Percentiles rank a stretch among this genome's conserved stretches.
Conservation (phyloP, 1,284 basidiomycete species). For the Tremellales sp. region DNA sequence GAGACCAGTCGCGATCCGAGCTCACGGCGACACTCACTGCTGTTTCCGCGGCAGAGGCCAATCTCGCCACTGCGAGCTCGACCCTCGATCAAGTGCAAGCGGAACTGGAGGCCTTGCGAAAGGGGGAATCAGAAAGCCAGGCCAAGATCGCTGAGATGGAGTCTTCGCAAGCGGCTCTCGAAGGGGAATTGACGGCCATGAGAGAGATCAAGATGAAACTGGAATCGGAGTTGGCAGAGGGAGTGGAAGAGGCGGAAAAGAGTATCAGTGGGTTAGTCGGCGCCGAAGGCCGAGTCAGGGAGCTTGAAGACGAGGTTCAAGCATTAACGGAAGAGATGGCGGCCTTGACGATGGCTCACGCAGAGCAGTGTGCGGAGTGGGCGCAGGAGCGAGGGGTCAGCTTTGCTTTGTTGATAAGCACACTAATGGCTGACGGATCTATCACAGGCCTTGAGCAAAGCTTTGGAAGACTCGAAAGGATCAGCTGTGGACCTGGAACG, state of each 20-base stretch:
- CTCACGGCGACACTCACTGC: too few relatives aligned
- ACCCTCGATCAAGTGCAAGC: constrained; percentile 18
- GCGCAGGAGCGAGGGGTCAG: constrained; percentile 10
- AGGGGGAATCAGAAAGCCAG: constrained; percentile 7
- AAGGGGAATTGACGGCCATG: constrained; percentile 5
- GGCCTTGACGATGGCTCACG: constrained; percentile 6
- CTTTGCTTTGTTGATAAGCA: not conserved
- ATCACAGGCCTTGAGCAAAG: constrained; percentile 13
- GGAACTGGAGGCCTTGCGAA: constrained; percentile 11
- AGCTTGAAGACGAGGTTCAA: constrained; percentile 24
- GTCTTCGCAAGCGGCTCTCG: constrained; percentile 6
- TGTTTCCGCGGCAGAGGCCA: not conserved
- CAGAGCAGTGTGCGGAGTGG: constrained; percentile 7
- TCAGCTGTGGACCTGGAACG: constrained; percentile 12
- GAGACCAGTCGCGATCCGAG: too few relatives aligned
- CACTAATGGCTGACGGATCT: too few relatives aligned
- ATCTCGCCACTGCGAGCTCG: constrained; percentile 1
- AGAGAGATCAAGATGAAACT: constrained; percentile 16
- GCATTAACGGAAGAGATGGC: constrained; percentile 17
- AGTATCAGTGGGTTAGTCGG: not conserved
- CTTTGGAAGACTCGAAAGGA: constrained; percentile 9
- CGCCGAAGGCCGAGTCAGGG: constrained; percentile 11
- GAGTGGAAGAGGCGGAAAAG: constrained; percentile 4
- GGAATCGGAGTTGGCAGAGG: constrained; percentile 19
- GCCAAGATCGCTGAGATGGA: constrained; percentile 8